A percentile compares a stretch with the other conserved stretches of the same genome.
Evolutionary conservation across 176 grass and related monocot species (phyloP).

Genomic region (Otatea glauca): DNA sequence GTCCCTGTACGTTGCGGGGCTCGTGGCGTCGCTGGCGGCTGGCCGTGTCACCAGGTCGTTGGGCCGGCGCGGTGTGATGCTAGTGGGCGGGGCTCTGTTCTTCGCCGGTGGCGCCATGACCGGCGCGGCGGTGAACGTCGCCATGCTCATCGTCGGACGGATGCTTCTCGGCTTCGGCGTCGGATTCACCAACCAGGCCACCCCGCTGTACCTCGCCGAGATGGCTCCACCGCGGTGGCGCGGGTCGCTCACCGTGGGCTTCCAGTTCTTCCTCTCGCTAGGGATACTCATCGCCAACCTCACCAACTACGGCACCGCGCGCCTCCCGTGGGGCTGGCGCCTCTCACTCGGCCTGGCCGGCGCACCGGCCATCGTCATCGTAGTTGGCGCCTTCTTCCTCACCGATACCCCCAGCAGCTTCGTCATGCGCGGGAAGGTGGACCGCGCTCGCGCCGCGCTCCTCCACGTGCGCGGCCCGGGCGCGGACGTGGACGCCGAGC

Average conservation of each 20-base stretch:
- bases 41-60: conserved; percentile 62
- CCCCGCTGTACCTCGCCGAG: conserved; percentile 71
- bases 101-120: too few species aligned
- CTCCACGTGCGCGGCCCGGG: conserved; percentile 51
- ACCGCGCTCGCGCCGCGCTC: conserved; percentile 61
- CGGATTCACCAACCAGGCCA: too few species aligned
- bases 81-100: not conserved
- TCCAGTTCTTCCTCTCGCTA: conserved; percentile 77
- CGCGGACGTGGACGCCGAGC: conserved; percentile 76
- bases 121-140: too few species aligned
- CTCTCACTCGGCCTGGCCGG: conserved; percentile 77
- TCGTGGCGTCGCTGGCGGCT: conserved; percentile 54
- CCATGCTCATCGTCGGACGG: too few species aligned
- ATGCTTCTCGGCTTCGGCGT: too few species aligned
- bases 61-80: conserved; percentile 59
- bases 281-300: conserved; percentile 58
- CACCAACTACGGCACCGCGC: conserved; percentile 59
- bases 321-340: conserved; percentile 68
- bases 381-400: conserved; percentile 68
- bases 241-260: conserved; percentile 62
- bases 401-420: conserved; percentile 81
- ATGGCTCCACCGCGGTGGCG: conserved; percentile 73
- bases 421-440: conserved; percentile 6
- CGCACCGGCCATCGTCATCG: conserved; percentile 57
- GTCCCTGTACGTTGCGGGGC: conserved; percentile 66